phyloP scores from a whole-genome alignment of 495 filamentous ascomycete genomes.

The Penicillium macrosclerotiorum region DNA sequence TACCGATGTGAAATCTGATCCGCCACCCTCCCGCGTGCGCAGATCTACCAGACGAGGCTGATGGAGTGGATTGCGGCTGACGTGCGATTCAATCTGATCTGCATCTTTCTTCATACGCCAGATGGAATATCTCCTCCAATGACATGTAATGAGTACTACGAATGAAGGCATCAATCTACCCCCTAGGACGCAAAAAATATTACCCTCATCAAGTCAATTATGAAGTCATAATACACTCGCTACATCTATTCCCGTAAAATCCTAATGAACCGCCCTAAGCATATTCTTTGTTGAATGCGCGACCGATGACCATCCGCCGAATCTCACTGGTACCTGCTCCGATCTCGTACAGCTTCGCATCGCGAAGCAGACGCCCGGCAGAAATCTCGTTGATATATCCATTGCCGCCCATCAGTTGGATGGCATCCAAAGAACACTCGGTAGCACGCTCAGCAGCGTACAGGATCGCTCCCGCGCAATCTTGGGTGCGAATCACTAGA shows the following conservation, averaged over 20 bases:
- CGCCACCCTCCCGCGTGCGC: constrained; percentile 27
- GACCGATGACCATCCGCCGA: constrained; percentile 88
- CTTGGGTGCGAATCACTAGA: constrained; percentile 69
- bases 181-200: no score
- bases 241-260: constrained; percentile 2
- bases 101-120: background rate
- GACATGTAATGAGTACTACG: background rate
- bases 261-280: constrained; percentile 36
- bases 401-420: constrained; percentile 93
- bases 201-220: background rate
- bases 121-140: background rate
- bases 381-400: constrained; percentile 96
- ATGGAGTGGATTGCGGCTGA: constrained; percentile 21
- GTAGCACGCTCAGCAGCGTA: constrained; percentile 94
- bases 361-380: constrained; percentile 78
- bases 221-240: constrained; percentile 1
- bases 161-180: background rate
- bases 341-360: constrained; percentile 94
- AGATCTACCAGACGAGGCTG: constrained; percentile 36
- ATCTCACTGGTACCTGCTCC: constrained; percentile 96
- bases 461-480: constrained; percentile 91
- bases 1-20: constrained; percentile 5
- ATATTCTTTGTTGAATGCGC: constrained; percentile 91
- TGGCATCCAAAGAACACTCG: constrained; percentile 83
- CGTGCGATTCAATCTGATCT: background rate